Base-by-base conservation (phyloP, 805 yeast species). In the Lachancea thermotolerans region DNA sequence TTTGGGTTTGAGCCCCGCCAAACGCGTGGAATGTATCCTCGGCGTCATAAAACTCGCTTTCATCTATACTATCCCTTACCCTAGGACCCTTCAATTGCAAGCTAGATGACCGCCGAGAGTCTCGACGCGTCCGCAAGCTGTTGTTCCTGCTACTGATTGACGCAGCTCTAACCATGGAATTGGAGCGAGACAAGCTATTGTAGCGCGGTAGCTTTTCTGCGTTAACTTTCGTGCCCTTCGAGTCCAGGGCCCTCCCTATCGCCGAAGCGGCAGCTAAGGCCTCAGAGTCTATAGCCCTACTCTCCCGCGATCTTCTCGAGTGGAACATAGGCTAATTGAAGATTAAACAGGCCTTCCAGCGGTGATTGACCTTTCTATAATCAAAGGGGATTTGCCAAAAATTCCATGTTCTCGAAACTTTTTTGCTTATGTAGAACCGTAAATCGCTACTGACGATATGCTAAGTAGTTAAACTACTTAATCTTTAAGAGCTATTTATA, bases 221-320 rank as follows among this genome's bases (percentile, higher is more conserved):
- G 45, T 59, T 60, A 14, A 60, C 56, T 8, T 49, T 39, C 35
- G 53, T 54, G 1, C 64, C 65, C 35, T 54, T 54, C 6, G 51
- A 16, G 42, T 64, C 51, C 42, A 75, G 47, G 0, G 79, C 78
- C 42, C 65, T 64, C 2, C 81, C 81, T 47, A 76, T 72, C 3
- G 77, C 77, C 7, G 76, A 64, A 2, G 85, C 85, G 21, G 85
- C 85, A 6, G 84, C 85, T 21, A 79, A 52, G 1, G 85, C 85
- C 40, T 74, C 74, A 2, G 77, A 65, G 47, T 69, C 66, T 9
- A 48, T 35, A 10, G 44, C 33, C 28, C 37, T 40, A 10, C 46
- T 34, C 31, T 44, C 46, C 10, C 50, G 46, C n/a, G 50, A 48
- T 29, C 41, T 48, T 21, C 50, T 48, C 12, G 50, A 41, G 12